Percentiles rank a stretch among this genome's conserved stretches.
Evolutionary conservation across 495 filamentous ascomycete genomes (phyloP).

Genomic region (Aspergillus incahuasiensis): DNA sequence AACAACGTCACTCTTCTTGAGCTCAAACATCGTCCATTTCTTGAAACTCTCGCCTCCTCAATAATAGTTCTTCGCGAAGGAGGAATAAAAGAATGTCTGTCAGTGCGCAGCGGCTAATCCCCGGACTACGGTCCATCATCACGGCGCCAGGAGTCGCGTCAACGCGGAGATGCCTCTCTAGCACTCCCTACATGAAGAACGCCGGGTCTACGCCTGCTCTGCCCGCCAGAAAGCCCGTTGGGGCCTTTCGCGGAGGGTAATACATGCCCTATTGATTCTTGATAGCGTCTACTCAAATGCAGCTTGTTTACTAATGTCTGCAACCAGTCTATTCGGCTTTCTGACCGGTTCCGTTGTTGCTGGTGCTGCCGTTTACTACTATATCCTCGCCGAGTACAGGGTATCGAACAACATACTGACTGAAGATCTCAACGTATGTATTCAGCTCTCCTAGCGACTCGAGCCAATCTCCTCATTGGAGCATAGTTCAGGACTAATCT

Average conservation of each 20-base stretch:
- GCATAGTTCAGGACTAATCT: slow-evolving; percentile 3
- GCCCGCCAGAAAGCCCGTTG: slow-evolving; percentile 75
- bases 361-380: slow-evolving; percentile 81
- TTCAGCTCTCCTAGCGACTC: slow-evolving; percentile 26
- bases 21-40: slow-evolving; percentile 15
- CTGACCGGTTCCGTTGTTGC: slow-evolving; percentile 78
- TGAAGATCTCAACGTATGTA: slow-evolving; percentile 94
- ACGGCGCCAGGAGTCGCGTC: slow-evolving; percentile 20
- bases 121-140: slow-evolving; percentile 24
- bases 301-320: background rate
- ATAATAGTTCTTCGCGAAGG: background rate
- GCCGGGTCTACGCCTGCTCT: slow-evolving; percentile 43
- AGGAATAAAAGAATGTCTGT: slow-evolving; percentile 22
- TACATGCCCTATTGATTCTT: slow-evolving; percentile 26
- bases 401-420: slow-evolving; percentile 90
- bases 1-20: slow-evolving; percentile 31
- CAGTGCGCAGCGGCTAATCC: slow-evolving; percentile 18
- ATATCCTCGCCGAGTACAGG: slow-evolving; percentile 87
- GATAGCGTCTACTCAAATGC: background rate
- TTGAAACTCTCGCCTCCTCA: slow-evolving; percentile 9
- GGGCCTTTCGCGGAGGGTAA: slow-evolving; percentile 92
- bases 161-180: slow-evolving; percentile 31
- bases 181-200: slow-evolving; percentile 31
- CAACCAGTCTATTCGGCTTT: slow-evolving; percentile 80
- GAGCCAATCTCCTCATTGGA: background rate